Evolutionary conservation across 306 rosid species (phyloP), one percentile per base, ranked within the genome.

Genomic region (Sophora flavescens): DNA sequence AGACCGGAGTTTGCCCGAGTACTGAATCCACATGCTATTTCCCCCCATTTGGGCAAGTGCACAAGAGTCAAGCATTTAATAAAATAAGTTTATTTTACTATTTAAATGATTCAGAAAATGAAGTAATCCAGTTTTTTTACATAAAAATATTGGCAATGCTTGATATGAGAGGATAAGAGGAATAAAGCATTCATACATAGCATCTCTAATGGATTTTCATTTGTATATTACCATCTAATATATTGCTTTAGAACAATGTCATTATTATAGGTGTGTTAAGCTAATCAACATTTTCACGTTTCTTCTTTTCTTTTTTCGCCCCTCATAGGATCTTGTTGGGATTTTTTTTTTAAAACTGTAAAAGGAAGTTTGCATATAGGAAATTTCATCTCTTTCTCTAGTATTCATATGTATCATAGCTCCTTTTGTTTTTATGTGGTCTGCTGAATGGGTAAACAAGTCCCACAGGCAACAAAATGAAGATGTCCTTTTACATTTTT

Each of bases 191-290:
- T 53, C 26, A 47, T 26, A 10, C 51, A 13, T 32, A 30, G 64
- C 6, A 80, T 58, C 36, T n/a, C 56, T 52, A 38, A 3, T 73
- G 62, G 44, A 48, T 61, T 78, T 78, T 54, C 15, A 30, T 68
- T 72, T 48, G 33, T 47, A 38, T 58, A 56, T 18, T 47, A 11
- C 42, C 41, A 68, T 11, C 36, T 45, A 32, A 45, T 59, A 45
- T 65, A 35, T 64, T 76, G 45, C n/a, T 78, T 60, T 47, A 47
- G 4, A 9, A 67, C 12, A 44, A 57, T 45, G 28, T 44, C 57
- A 33, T 66, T 54, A 30, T 41, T 15, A 12, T 48, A 26, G 8
- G 42, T 44, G 42, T 7, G n/a, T 42, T 58, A n/a, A 38, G 36
- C 36, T 35, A 18, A 13, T 57, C 18, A 57, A 36, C 22, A 8